Percentiles rank a stretch among this genome's conserved stretches.
Evolutionary conservation across 169 alveolate species (phyloP).

Genomic region (Plasmodium coatneyi): DNA sequence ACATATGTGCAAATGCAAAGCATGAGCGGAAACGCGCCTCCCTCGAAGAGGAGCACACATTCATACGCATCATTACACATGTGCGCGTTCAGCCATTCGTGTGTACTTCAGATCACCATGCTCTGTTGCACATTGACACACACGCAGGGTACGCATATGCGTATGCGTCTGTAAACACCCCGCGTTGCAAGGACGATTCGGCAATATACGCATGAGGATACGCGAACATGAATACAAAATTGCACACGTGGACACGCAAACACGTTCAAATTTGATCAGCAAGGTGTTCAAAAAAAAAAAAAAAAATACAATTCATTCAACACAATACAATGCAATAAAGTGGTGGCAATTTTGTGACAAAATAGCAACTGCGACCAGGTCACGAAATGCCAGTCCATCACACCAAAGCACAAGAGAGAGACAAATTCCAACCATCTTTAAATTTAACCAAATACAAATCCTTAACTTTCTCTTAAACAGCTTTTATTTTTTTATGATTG

Average conservation of each 20-base stretch:
- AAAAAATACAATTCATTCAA: neutral
- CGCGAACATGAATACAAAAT: neutral
- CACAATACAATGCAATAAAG: neutral
- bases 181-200: neutral
- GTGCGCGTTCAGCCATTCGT: neutral
- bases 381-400: neutral
- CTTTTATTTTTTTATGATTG: neutral
- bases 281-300: neutral
- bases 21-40: neutral
- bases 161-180: neutral
- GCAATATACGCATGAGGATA: neutral
- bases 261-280: neutral
- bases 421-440: neutral
- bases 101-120: neutral
- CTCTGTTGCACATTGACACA: neutral
- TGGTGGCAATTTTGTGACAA: slow-evolving; percentile 5
- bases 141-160: neutral
- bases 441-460: neutral
- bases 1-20: neutral
- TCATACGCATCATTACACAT: neutral
- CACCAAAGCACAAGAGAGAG: neutral
- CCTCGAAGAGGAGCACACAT: neutral
- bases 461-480: neutral
- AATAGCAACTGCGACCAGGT: neutral
- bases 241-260: neutral